Base-by-base conservation (phyloP, 305 asterid genomes). In the Rubia balearica region DNA sequence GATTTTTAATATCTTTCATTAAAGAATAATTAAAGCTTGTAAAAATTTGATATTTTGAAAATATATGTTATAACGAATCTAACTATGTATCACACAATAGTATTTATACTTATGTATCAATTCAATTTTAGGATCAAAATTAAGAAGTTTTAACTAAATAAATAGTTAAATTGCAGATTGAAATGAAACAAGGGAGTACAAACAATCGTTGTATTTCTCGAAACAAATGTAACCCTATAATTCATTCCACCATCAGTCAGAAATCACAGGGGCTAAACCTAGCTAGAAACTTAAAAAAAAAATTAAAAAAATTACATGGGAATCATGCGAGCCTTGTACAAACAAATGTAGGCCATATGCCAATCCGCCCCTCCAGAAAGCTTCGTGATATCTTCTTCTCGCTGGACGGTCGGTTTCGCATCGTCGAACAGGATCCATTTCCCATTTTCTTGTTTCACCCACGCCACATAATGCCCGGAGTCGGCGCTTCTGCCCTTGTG, bases 401-500 rank as follows among this genome's bases (percentile, higher is more conserved):
- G 57, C 21, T 49, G 57, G 57, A 49, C 57, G 57, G 8, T 49
- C 21, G 57, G 57, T 14, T 49, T 49, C 5, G 21, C 21, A 16
- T 49, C 57, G 21, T 49, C 57, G 8, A 49, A 49, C 5, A 49
- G 21, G 2, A 49, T 4, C 57, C 57, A 49, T 49, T 49, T 49
- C 57, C 57, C 57, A 5, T 49, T 49, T 17, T 49, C 57, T 6
- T 49, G 57, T 21, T 16, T 27, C 30, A 88, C 97, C 99, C 99
- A 94, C 55, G 97, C 97, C 56, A 87, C 92, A 69, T 94, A 94
- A 78, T 94, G 99, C 73, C 98, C 98, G 4, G 97, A 91, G 77
- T 94, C 99, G 56, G 98, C 98, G 74, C 98, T 89, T 87, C 98
- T 84, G 61, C 98, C 99, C 89, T 94, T 87, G 83, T 89, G 99